Percentiles rank a stretch among this genome's conserved stretches.
phyloP scores from a whole-genome alignment of 2,329 filamentous ascomycete species.

The Leptographium radiaticola region DNA sequence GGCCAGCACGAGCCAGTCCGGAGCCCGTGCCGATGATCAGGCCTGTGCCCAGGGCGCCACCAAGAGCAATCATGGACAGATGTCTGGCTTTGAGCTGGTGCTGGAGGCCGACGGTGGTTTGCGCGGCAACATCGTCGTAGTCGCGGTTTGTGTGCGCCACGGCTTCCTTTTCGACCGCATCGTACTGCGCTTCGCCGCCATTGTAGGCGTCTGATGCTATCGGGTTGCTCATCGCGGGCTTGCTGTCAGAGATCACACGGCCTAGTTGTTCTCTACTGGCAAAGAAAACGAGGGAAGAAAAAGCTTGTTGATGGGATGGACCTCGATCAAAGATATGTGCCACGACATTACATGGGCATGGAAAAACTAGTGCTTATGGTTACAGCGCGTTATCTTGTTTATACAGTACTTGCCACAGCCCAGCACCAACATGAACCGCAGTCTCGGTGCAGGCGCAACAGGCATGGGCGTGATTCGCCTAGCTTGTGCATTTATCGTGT shows the following conservation, averaged over 20 bases:
- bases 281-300: neutral
- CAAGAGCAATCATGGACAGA: slow-evolving; percentile 2
- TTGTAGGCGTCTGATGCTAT: neutral
- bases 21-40: slow-evolving; percentile 40
- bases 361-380: neutral
- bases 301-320: too few relatives aligned
- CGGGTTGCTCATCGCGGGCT: neutral
- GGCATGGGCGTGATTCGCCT: neutral
- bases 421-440: neutral
- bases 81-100: slow-evolving; percentile 1
- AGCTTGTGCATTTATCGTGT: neutral
- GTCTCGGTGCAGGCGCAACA: neutral
- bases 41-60: slow-evolving; percentile 1
- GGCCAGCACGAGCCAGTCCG: slow-evolving; percentile 33
- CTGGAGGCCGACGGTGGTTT: neutral
- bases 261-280: too few relatives aligned
- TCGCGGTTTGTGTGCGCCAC: neutral
- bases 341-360: neutral
- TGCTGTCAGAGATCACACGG: neutral
- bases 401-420: neutral
- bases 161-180: neutral
- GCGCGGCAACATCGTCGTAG: neutral
- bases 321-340: too few relatives aligned
- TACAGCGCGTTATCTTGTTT: neutral
- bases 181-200: neutral